Percentiles rank a stretch among this genome's conserved stretches.
Conservation (phyloP, 495 filamentous ascomycete species). For the Tuber microsphaerosporum region DNA sequence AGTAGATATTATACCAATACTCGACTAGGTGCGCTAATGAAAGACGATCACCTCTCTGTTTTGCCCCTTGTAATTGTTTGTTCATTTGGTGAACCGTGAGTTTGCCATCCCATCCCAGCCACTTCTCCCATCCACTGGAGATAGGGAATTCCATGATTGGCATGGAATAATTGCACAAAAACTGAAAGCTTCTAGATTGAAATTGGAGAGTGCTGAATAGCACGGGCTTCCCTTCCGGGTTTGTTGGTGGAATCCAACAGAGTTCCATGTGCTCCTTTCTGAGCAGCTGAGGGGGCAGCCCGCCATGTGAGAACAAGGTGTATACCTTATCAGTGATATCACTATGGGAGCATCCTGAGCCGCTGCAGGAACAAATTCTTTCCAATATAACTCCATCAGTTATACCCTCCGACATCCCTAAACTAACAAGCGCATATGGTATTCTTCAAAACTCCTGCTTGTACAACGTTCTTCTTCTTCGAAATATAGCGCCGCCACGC, state of each 20-base stretch:
- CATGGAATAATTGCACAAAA: conserved; percentile 28
- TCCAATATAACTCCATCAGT: conserved; percentile 14
- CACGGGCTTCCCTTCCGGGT: neutral
- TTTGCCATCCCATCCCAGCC: conserved; percentile 20
- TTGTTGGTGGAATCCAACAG: conserved; percentile 29
- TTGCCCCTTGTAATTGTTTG: conserved; percentile 20
- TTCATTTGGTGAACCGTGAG: neutral
- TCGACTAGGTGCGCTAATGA: conserved; percentile 3
- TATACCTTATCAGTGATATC: conserved; percentile 9
- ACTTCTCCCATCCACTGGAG: conserved; percentile 9
- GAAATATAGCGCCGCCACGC: conserved; percentile 29
- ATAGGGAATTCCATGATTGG: conserved; percentile 18
- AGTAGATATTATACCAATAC: neutral
- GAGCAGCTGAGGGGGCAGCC: conserved; percentile 1
- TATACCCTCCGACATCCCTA: conserved; percentile 26
- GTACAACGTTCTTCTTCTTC: conserved; percentile 25
- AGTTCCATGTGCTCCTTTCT: conserved; percentile 12
- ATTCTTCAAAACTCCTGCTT: conserved; percentile 3
- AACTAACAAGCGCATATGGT: neutral
- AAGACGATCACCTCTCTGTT: neutral
- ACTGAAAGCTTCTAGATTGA: conserved; percentile 3
- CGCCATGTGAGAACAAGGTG: conserved; percentile 6
- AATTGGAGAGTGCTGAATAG: conserved; percentile 31
- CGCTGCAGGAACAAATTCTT: conserved; percentile 29
- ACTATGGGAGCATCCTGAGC: neutral